Base-by-base conservation (phyloP, 129 eudicot species). In the Lactuca sativa region DNA sequence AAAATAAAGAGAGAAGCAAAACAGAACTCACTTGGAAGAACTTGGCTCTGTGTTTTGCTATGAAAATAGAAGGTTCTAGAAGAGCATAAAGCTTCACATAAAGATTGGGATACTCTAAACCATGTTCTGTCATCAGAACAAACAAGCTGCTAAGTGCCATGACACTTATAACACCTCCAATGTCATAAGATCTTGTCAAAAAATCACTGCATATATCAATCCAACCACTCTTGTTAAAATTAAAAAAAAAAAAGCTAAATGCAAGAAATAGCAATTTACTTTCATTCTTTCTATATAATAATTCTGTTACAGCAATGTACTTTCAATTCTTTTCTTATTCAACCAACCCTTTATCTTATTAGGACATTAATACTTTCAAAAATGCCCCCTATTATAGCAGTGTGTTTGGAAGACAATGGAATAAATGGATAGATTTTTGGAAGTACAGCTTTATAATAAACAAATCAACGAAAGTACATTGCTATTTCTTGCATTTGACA, bases 91-190 rank as follows among this genome's bases (percentile, higher is more conserved):
- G 95, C 79, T 92, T 92, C 70, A 61, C 84, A 51, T 89, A 92
- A 56, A 92, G 84, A 82, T 92, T 82, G 56, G 90, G 92, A 78
- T 92, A 92, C 78, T 92, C 98, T 51, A 92, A 73, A 49, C 98
- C 96, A 80, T 92, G 89, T 60, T 89, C 86, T 43, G 88, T 92
- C 90, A 92, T 92, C 40, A 92, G 92, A 84, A 92, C 36, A 70
- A 62, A 92, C 54, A 92, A 79, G 66, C 98, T 83, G 82, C 90
- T 84, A 43, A 92, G 92, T 59, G 98, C 96, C 98, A 92, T 92
- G 62, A 92, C 98, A 78, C 98, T 92, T 62, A 89, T 86, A 66
- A 89, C 95, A 59, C 98, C 98, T 49, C 98, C 98, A 78, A 92
- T 84, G 81, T 92, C 95, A 78, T 86, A 92, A 18, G 98, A 92